A percentile compares a stretch with the other conserved stretches of the same genome.
These are phyloP conservation scores for Bipolaris sorokiniana DNA, from an alignment of 2,329 filamentous ascomycete species.

Conservation along the genomic window DNA sequence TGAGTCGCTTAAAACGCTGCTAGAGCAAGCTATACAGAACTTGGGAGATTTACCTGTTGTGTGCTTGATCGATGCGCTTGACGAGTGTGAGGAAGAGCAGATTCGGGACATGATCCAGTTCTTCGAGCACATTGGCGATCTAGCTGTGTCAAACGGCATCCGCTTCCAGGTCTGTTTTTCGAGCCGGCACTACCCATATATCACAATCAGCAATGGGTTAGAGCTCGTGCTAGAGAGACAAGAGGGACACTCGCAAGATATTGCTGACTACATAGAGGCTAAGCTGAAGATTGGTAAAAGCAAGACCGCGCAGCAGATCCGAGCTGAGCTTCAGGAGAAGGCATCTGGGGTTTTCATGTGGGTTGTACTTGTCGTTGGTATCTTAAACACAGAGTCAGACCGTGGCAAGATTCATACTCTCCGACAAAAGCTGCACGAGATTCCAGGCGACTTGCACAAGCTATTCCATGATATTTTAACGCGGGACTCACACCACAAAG, in stretches of 20 bases:
- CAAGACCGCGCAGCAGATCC: constrained; percentile 29
- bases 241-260: constrained; percentile 47
- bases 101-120: constrained; percentile 53
- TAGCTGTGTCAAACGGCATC: constrained; percentile 15
- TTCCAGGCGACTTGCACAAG: not conserved
- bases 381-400: constrained; percentile 53
- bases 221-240: constrained; percentile 46
- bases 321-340: constrained; percentile 43
- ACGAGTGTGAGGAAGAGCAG: constrained; percentile 57
- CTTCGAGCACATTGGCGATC: constrained; percentile 50
- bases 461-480: constrained; percentile 21
- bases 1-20: constrained; percentile 22
- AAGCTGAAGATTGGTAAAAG: constrained; percentile 31
- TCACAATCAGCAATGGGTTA: constrained; percentile 42
- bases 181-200: constrained; percentile 54
- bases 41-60: constrained; percentile 23
- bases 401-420: constrained; percentile 34
- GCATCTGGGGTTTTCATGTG: constrained; percentile 56
- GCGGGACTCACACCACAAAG: constrained; percentile 45
- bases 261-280: constrained; percentile 33
- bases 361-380: constrained; percentile 37
- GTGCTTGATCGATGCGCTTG: constrained; percentile 54
- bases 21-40: constrained; percentile 24
- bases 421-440: not conserved
- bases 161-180: constrained; percentile 34